Conservation (phyloP, 805 yeast species). For the Metschnikowia amazonensis region DNA sequence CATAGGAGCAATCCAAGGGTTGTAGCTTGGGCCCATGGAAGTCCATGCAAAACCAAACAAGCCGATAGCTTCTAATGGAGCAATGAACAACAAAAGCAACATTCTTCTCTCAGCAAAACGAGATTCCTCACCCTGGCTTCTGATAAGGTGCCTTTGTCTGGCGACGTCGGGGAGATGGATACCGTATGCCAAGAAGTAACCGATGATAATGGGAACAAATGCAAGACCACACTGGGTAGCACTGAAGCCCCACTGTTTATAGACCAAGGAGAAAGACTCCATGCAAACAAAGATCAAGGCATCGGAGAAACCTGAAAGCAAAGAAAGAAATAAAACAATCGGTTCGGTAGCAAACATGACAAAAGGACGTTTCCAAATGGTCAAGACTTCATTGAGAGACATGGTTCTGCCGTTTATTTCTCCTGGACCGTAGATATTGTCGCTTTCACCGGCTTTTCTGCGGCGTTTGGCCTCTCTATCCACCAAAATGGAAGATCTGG, state of each 20-base stretch:
- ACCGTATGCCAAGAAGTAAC: conserved; percentile 34
- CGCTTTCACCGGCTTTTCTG: conserved; percentile 29
- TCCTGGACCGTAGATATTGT: conserved; percentile 34
- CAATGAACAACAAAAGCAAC: conserved; percentile 33
- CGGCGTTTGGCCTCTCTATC: conserved; percentile 37
- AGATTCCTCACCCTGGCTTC: conserved; percentile 23
- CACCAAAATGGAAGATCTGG: conserved; percentile 30
- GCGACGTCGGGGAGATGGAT: conserved; percentile 32
- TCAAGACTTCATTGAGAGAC: conserved; percentile 22
- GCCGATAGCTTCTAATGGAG: conserved; percentile 38
- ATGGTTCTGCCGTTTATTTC: conserved; percentile 23
- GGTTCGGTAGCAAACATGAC: conserved; percentile 38
- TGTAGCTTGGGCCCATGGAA: conserved; percentile 33
- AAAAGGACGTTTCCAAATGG: conserved; percentile 38
- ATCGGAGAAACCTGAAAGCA: conserved; percentile 40
- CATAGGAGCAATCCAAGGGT: conserved; percentile 42
- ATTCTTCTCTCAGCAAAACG: conserved; percentile 28
- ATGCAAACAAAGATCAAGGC: conserved; percentile 39
- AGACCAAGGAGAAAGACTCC: conserved; percentile 34
- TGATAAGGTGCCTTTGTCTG: conserved; percentile 26
- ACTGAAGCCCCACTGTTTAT: conserved; percentile 33
- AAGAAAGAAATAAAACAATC: conserved; percentile 35
- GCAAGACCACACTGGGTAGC: conserved; percentile 29
- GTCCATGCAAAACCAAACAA: conserved; percentile 43
- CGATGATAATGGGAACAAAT: conserved; percentile 32